Base-by-base conservation (phyloP, 2,329 filamentous ascomycete species). In the Pseudohalonectria lignicola region DNA sequence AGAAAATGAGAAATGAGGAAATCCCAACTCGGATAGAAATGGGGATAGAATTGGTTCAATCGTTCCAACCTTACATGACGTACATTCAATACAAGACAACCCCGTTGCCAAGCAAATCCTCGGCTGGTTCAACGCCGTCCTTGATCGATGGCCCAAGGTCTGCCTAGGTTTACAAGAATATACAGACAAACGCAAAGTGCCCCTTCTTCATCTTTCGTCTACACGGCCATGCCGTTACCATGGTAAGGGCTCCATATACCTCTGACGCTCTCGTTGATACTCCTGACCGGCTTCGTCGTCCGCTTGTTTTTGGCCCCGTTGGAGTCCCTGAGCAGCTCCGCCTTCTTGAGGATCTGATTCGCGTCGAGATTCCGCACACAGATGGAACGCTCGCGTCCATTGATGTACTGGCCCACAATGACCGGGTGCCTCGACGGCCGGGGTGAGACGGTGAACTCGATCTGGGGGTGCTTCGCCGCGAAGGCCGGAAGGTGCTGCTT, bases 381-480 rank as follows among this genome's bases (percentile, higher is more conserved):
- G 37, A 96, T 76, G 9, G 86, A 74, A 60, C 92, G 92, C 45
- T 82, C 72, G 20, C 78, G 73, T 45, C 90, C 88, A 59, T 95
- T 96, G 68, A 96, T 86, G 64, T 94, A 98, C 61, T 86, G 75
- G 41, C 86, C 92, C 51, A 82, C 78, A 51, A 98, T 77, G 45
- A 94, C 76, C 28, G 92, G 92, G 62, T 96, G 90, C 55, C 83
- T 83, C 50, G 79, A 70, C n/a, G 88, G 90, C 48, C 88, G 81
- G 15, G 90, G 92, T 29, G 88, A 93, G 43, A 98, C 78, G 53
- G 77, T 78, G 63, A 98, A 86, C 65, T 96, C 88, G 68, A 96
- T 79, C 59, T 86, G 76, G 21, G 90, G 87, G 63, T 95, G 85
- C 51, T 72, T 66, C 49, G 75, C 67, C 39, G 88, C 88, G 64